Conservation (phyloP, 441 rosid species). For the Pelargonium cotyledonis region DNA sequence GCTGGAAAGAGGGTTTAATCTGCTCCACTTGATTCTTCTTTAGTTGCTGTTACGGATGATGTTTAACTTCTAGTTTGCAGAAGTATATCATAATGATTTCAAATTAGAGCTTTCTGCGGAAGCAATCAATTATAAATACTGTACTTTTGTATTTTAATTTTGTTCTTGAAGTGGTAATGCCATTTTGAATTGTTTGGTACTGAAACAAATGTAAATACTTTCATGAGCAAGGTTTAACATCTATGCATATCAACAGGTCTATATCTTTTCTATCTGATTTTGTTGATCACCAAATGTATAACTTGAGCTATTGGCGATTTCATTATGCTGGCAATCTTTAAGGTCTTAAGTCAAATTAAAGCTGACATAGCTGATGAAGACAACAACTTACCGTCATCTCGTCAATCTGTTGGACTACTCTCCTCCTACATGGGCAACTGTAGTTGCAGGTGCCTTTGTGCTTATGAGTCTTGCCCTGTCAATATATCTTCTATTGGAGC, state of each 20-base stretch:
- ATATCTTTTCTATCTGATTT: background rate
- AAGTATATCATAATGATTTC: background rate
- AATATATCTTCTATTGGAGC: slow-evolving; percentile 76
- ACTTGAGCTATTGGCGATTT: slow-evolving; percentile 8
- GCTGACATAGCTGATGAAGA: slow-evolving; percentile 45
- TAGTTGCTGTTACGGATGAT: background rate
- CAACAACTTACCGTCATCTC: slow-evolving; percentile 33
- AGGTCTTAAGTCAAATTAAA: slow-evolving; percentile 12
- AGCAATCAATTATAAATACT: background rate
- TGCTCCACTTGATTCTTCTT: background rate
- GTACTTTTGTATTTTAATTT: too few relatives aligned
- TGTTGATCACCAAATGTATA: background rate
- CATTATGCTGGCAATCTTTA: slow-evolving; percentile 30
- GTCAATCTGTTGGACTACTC: slow-evolving; percentile 33
- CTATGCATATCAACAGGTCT: background rate
- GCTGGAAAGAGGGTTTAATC: background rate
- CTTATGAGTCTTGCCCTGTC: slow-evolving; percentile 59
- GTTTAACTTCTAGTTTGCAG: background rate
- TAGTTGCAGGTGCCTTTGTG: slow-evolving; percentile 56
- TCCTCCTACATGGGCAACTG: slow-evolving; percentile 75
- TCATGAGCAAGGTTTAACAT: background rate
- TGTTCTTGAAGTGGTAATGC: too few relatives aligned
- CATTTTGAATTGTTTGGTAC: too few relatives aligned
- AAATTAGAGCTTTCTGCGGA: background rate
- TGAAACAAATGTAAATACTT: too few relatives aligned